Evolutionary conservation across 2,329 filamentous ascomycete species (phyloP).

Genomic region (Aspergillus caelatus): DNA sequence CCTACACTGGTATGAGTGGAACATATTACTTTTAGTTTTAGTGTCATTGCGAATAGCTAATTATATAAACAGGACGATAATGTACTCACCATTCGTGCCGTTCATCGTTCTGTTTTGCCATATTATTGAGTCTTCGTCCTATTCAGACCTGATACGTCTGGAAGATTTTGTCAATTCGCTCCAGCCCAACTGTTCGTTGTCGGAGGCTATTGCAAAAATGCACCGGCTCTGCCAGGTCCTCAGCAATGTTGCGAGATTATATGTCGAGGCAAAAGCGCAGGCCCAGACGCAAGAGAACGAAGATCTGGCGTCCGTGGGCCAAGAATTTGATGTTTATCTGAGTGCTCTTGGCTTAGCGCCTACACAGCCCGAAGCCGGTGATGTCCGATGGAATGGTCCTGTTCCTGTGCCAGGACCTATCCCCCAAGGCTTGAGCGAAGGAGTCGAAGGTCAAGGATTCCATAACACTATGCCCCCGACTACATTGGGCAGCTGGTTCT

Average conservation of each 20-base stretch:
- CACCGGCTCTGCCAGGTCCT: slow-evolving; percentile 66
- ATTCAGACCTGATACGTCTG: slow-evolving; percentile 57
- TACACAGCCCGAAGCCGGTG: slow-evolving; percentile 18
- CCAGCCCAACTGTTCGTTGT: slow-evolving; percentile 54
- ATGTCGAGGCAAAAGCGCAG: slow-evolving; percentile 65
- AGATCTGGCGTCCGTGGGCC: slow-evolving; percentile 54
- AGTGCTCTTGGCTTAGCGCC: slow-evolving; percentile 64
- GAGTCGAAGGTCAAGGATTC: slow-evolving; percentile 18
- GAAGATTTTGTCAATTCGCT: slow-evolving; percentile 61
- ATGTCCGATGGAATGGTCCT: slow-evolving; percentile 14
- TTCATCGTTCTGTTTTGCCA: slow-evolving; percentile 55
- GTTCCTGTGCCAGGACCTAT: slow-evolving; percentile 6
- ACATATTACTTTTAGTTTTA: background rate
- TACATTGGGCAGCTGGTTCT: slow-evolving; percentile 66
- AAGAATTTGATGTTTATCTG: slow-evolving; percentile 67
- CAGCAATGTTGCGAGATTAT: slow-evolving; percentile 62
- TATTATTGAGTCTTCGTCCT: slow-evolving; percentile 55
- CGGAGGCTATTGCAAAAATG: slow-evolving; percentile 63
- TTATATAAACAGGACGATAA: slow-evolving; percentile 33
- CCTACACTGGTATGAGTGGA: slow-evolving; percentile 35
- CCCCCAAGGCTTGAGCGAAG: slow-evolving; percentile 14
- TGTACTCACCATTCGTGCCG: slow-evolving; percentile 52
- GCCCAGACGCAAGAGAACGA: slow-evolving; percentile 51
- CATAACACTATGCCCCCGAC: slow-evolving; percentile 28
- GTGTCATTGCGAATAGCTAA: background rate